Evolutionary conservation across 2,329 filamentous ascomycete species (phyloP), one percentile per base, ranked within the genome.

Genomic region (Alternaria longipes): DNA sequence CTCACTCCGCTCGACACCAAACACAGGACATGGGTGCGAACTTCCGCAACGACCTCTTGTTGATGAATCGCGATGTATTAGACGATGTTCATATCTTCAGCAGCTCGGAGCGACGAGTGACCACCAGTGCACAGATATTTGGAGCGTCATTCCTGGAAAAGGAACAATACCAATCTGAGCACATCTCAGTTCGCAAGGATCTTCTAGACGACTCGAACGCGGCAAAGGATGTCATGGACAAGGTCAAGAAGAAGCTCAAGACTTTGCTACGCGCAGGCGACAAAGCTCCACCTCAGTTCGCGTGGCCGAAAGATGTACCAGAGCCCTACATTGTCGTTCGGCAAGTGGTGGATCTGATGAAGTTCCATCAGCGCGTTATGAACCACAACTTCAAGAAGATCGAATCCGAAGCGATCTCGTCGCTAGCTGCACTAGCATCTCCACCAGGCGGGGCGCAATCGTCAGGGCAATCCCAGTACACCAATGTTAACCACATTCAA

Each of bases 171-270:
- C 88, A 91, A 0, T 88, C 92, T 24, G 92, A 97, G 71, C 93
- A 92, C 66, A 97, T 99, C 65, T 91, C 89, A 34, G 90, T 98
- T 58, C 90, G 95, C 54, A 99, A 99, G 77, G 94, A 98, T 79
- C 85, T 99, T 7, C 83, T 99, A 3, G 95, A 99, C 77, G 95
- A 99, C 76, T 98, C 94, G 0, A 99, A 99, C 78, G 95, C 95
- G 4, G 95, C 95, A 59, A 99, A 99, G 78, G 95, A 99, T 77
- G 93, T 97, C 74, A 99, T 97, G 91, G 96, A 99, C 81, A 97
- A 97, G 80, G 95, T 99, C 57, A 99, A 99, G 85, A 99, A 99
- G 87, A 97, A 97, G 87, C 86, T 99, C 28, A 99, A 99, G 82
- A 90, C 92, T 1, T 85, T 99, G 20, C 81, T 99, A 59, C 89